Conservation (phyloP, 495 filamentous ascomycete genomes). For the Parachaetomium inaequale region DNA sequence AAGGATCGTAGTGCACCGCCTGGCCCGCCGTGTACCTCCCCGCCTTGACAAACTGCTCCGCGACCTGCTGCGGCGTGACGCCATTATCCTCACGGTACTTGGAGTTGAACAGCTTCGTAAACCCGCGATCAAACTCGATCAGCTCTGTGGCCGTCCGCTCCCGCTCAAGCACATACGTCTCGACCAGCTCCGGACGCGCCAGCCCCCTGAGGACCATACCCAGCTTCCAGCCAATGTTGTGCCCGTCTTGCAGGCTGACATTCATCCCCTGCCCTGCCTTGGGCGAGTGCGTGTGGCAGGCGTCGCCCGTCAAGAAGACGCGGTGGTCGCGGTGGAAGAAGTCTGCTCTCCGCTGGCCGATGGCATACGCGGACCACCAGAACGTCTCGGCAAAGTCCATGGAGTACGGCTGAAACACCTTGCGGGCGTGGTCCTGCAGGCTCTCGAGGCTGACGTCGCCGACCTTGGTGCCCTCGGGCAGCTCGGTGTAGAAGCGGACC, state of each 20-base stretch:
- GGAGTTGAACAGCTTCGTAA: constrained; percentile 57
- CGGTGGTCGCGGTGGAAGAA: constrained; percentile 53
- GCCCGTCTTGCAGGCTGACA: constrained; percentile 50
- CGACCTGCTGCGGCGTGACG: constrained; percentile 45
- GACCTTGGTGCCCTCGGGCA: constrained; percentile 38
- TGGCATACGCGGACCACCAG: constrained; percentile 64
- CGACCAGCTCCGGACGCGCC: constrained; percentile 50
- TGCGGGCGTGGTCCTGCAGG: constrained; percentile 55
- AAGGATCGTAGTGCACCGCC: constrained; percentile 55
- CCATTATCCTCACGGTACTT: constrained; percentile 34
- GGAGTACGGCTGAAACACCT: constrained; percentile 53
- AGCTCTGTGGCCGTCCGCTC: constrained; percentile 65
- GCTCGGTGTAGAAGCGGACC: constrained; percentile 60
- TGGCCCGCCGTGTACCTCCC: constrained; percentile 64
- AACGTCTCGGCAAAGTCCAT: constrained; percentile 44
- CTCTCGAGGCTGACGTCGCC: constrained; percentile 51
- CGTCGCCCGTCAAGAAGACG: constrained; percentile 66
- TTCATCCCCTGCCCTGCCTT: constrained; percentile 78
- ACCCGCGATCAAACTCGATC: constrained; percentile 69
- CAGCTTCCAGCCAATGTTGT: constrained; percentile 81
- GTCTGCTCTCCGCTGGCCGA: constrained; percentile 59
- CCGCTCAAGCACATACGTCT: constrained; percentile 68
- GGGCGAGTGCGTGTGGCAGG: constrained; percentile 68
- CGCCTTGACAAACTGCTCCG: constrained; percentile 57
- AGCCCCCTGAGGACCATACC: constrained; percentile 58